Percentiles rank a stretch among this genome's conserved stretches.
Conservation (phyloP, 768 basidiomycete species). For the Mycena leptocephala region DNA sequence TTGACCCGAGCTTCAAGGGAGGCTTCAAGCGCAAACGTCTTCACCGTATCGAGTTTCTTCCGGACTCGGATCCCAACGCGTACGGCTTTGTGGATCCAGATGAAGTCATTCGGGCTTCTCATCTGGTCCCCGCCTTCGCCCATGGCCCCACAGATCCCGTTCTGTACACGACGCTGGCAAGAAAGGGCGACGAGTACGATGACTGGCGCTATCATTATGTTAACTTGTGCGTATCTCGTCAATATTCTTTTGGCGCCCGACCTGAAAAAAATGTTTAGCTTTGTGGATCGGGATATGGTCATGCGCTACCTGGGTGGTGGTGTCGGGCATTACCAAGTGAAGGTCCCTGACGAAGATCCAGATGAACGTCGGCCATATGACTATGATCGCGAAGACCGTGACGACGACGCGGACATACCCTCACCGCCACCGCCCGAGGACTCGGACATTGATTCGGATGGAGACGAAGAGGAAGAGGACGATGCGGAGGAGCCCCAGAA, state of each 20-base stretch:
- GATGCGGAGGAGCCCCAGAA: too few relatives aligned
- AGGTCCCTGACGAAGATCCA: neutral
- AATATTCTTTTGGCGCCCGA: neutral
- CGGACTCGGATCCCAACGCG: slow-evolving; percentile 40
- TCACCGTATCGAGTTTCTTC: slow-evolving; percentile 57
- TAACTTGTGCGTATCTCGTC: slow-evolving; percentile 46
- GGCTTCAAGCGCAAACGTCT: slow-evolving; percentile 49
- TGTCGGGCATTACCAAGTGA: slow-evolving; percentile 43
- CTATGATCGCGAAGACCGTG: too few relatives aligned
- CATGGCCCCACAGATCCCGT: slow-evolving; percentile 31
- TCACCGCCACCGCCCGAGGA: too few relatives aligned
- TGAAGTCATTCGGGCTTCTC: slow-evolving; percentile 53
- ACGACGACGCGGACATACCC: too few relatives aligned
- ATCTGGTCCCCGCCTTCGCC: slow-evolving; percentile 58
- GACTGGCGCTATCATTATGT: slow-evolving; percentile 55
- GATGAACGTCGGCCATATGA: too few relatives aligned
- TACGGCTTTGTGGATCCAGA: slow-evolving; percentile 65
- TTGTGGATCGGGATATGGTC: slow-evolving; percentile 49
- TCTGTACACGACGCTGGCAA: slow-evolving; percentile 4
- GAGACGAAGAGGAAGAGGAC: too few relatives aligned
- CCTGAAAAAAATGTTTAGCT: slow-evolving; percentile 39
- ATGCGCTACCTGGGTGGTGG: slow-evolving; percentile 47
- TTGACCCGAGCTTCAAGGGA: slow-evolving; percentile 40
- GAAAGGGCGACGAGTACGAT: slow-evolving; percentile 24
- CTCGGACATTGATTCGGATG: too few relatives aligned